phyloP scores from a whole-genome alignment of 805 yeast species.

The Candida anglica region DNA sequence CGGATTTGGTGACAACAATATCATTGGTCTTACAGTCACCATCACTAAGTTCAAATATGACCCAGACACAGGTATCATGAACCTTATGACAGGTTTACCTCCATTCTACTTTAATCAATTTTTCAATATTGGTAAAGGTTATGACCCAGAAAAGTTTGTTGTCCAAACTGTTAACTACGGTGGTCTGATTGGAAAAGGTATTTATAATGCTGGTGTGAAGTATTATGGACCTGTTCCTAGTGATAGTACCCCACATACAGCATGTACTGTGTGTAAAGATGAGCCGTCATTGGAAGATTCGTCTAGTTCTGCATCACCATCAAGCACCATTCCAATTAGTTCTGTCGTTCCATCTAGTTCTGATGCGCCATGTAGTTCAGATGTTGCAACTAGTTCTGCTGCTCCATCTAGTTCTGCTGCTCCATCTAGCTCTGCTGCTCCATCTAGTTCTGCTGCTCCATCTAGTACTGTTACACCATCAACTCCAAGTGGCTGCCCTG shows the following conservation, averaged over 20 bases:
- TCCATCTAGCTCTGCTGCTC: no score
- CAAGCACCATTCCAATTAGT: no score
- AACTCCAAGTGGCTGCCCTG: no score
- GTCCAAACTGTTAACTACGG: conserved; percentile 1
- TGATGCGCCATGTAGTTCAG: no score
- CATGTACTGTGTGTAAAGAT: conserved; percentile 3
- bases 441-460: no score
- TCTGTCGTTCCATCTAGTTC: no score
- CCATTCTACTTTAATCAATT: background rate
- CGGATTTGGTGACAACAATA: conserved; percentile 21
- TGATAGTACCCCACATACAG: conserved; percentile 2
- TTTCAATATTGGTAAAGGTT: conserved; percentile 5
- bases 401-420: no score
- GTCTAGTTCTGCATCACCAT: no score
- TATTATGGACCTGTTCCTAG: conserved; percentile 5
- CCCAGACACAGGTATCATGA: conserved; percentile 4
- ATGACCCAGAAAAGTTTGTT: background rate
- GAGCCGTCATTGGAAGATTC: no score
- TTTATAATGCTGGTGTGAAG: background rate
- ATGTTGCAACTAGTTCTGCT: no score
- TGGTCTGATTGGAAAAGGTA: background rate
- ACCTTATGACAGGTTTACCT: conserved; percentile 10
- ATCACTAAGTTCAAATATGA: background rate
- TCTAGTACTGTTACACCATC: no score
- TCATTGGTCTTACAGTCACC: conserved; percentile 8